phyloP scores from a whole-genome alignment of 495 filamentous ascomycete species.

The Tuber calosporum region DNA sequence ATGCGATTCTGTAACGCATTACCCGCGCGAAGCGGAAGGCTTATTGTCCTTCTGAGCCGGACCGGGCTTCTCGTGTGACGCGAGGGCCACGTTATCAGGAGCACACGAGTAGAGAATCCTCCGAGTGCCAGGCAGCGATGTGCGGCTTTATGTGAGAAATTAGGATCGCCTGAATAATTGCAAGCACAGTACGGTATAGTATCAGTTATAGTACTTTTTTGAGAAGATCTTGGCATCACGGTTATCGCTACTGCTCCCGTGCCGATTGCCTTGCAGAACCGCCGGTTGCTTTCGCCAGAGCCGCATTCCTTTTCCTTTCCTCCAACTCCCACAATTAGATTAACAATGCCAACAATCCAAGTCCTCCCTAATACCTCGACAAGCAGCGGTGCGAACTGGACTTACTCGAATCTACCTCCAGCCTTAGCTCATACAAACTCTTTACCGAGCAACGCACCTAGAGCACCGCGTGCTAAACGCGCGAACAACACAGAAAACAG shows the following conservation, averaged over 20 bases:
- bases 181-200: too few species aligned
- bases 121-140: neutral
- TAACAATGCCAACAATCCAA: slow-evolving; percentile 42
- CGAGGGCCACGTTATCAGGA: too few species aligned
- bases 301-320: neutral
- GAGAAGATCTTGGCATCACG: neutral
- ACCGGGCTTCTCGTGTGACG: too few species aligned
- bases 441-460: slow-evolving; percentile 43
- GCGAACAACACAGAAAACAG: slow-evolving; percentile 36
- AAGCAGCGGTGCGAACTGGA: slow-evolving; percentile 28
- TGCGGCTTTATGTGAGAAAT: neutral
- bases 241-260: neutral
- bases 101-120: too few species aligned
- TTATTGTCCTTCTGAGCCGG: too few species aligned
- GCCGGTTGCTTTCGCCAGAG: neutral
- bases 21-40: too few species aligned
- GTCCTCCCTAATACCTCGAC: slow-evolving; percentile 26
- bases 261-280: neutral
- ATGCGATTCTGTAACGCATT: too few species aligned
- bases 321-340: neutral
- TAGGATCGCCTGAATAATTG: neutral
- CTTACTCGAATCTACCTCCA: slow-evolving; percentile 41
- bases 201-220: too few species aligned
- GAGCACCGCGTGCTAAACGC: slow-evolving; percentile 39
- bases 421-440: slow-evolving; percentile 40